Evolutionary conservation across 2,329 filamentous ascomycete genomes (phyloP), one percentile per base, ranked within the genome.

Genomic region (Cytospora chrysosperma): DNA sequence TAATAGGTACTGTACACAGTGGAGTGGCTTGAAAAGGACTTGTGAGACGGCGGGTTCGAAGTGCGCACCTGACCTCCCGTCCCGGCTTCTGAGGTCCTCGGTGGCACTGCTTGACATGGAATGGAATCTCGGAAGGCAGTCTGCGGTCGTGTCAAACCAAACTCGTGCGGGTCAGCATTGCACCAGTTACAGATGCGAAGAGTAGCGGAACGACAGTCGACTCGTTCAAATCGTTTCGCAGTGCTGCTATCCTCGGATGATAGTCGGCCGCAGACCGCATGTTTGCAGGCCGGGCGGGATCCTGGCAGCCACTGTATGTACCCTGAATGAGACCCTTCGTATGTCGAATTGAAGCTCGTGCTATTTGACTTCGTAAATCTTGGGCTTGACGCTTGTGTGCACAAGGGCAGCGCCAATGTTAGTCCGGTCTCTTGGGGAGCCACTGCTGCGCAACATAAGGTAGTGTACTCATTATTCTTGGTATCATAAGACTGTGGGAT

Each of bases 1-100:
- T 59, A 28, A 60, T 56, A 34, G 4, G 28, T 9, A 30, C n/a
- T n/a, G n/a, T n/a, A n/a, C n/a, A n/a, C n/a, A n/a, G n/a, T n/a
- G 28, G 47, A 40, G 61, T 57, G 64, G 61, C 64, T 61, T 65
- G 64, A 49, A 65, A 58, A 54, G 47, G 43, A 34, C 28, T 63
- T 59, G 61, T 65, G 57, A 53, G 64, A 60, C 60, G 51, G 56
- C 28, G 59, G 43, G 63, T 62, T 55, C 52, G 55, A 62, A 50
- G 21, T 34, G 63, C 55, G 52, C 59, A 62, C 50, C 49, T 65
- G 63, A 65, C 59, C 40, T 52, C 26, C 50, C 58, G 21, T 61
- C 55, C 63, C 55, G 54, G 59, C 50, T 51, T 55, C 17, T 28
- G 26, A n/a, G n/a, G 21, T 37, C 26, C 27, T 32, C 28, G 28